phyloP scores from a whole-genome alignment of 176 grass and related monocot species.

The Dendrocalamus sinicus region DNA sequence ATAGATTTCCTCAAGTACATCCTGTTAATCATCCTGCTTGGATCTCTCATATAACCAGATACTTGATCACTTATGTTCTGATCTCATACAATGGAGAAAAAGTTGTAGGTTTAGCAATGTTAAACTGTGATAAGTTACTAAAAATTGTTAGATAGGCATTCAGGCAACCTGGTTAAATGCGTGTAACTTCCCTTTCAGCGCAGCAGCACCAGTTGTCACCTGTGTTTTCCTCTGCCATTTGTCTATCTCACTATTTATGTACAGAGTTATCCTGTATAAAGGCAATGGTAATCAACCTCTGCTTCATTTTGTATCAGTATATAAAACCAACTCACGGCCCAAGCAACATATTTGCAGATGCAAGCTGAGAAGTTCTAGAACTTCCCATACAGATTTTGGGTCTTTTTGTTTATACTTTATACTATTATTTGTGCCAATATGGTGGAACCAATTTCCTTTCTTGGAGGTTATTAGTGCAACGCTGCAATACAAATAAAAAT shows the following conservation, averaged over 20 bases:
- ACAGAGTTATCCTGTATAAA: slow-evolving; percentile 69
- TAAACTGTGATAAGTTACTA: slow-evolving; percentile 4
- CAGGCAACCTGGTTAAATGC: slow-evolving; percentile 74
- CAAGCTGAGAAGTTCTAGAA: slow-evolving; percentile 14
- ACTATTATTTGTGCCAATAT: neutral
- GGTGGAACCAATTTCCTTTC: slow-evolving; percentile 15
- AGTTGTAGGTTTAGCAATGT: neutral
- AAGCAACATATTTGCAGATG: neutral
- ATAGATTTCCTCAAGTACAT: slow-evolving; percentile 70
- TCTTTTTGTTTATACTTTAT: neutral
- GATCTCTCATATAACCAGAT: slow-evolving; percentile 89
- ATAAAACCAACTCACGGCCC: neutral
- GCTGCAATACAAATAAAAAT: neutral
- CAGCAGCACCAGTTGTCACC: slow-evolving; percentile 83
- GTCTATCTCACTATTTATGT: slow-evolving; percentile 79
- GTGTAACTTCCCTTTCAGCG: slow-evolving; percentile 85
- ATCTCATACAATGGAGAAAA: slow-evolving; percentile 31
- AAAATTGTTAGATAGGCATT: slow-evolving; percentile 28
- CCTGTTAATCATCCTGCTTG: slow-evolving; percentile 87
- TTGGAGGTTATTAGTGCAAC: neutral
- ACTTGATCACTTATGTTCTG: slow-evolving; percentile 94
- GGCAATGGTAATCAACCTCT: neutral
- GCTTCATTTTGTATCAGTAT: neutral
- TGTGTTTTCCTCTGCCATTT: slow-evolving; percentile 98
- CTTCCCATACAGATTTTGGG: neutral